phyloP scores from a whole-genome alignment of 495 filamentous ascomycete species.

The Filosporella fistucella region DNA sequence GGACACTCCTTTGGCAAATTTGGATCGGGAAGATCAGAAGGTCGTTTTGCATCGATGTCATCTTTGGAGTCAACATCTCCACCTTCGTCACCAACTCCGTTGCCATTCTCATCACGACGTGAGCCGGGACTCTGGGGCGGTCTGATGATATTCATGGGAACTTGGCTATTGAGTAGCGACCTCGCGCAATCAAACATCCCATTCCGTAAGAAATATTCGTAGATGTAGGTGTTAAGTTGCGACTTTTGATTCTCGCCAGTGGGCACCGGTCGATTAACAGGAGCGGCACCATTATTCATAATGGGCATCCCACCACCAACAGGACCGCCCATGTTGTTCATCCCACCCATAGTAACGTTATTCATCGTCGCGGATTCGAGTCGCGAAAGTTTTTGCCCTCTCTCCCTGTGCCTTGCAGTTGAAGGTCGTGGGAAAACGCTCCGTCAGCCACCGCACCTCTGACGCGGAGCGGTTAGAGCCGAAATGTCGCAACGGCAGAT shows the following conservation, averaged over 20 bases:
- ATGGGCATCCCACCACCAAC: slow-evolving; percentile 62
- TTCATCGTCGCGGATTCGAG: slow-evolving; percentile 52
- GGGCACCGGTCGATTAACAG: slow-evolving; percentile 6
- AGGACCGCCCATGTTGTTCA: slow-evolving; percentile 61
- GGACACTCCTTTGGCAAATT: slow-evolving; percentile 55
- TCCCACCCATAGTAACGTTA: slow-evolving; percentile 63
- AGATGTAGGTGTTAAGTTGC: slow-evolving; percentile 88
- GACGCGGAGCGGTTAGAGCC: slow-evolving; percentile 20
- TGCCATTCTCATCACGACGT: slow-evolving; percentile 59
- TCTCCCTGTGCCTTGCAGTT: slow-evolving; percentile 4
- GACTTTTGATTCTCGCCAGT: slow-evolving; percentile 28
- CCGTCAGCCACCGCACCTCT: slow-evolving; percentile 25
- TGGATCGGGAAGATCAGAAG: slow-evolving; percentile 74
- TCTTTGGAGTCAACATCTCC: slow-evolving; percentile 85
- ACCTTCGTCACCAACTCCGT: slow-evolving; percentile 72
- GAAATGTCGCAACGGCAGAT: slow-evolving; percentile 19
- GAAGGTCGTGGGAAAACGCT: slow-evolving; percentile 6
- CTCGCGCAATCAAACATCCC: slow-evolving; percentile 76
- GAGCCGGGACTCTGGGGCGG: slow-evolving; percentile 52
- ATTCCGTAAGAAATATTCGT: slow-evolving; percentile 89
- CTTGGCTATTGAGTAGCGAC: slow-evolving; percentile 60
- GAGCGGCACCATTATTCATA: slow-evolving; percentile 57
- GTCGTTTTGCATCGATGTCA: slow-evolving; percentile 62
- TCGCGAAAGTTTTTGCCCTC: slow-evolving; percentile 19
- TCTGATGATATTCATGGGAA: slow-evolving; percentile 50